Percentiles rank a stretch among this genome's conserved stretches.
phyloP scores from a whole-genome alignment of 768 basidiomycete species.

The Leucosporidium creatinivorum region DNA sequence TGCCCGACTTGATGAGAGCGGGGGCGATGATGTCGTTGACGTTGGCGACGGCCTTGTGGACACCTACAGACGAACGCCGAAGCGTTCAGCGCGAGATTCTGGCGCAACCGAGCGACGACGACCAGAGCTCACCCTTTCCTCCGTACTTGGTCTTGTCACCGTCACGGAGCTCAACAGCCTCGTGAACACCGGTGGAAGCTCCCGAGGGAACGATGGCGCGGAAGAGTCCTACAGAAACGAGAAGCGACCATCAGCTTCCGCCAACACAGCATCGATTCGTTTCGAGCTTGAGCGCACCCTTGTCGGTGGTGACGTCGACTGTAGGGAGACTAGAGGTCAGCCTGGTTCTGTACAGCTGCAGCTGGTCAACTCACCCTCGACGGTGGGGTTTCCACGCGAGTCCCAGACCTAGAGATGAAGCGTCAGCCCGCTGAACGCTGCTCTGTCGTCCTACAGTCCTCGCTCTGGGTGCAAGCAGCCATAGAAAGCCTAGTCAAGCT shows the following conservation, averaged over 20 bases:
- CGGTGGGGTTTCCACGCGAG: conserved; percentile 84
- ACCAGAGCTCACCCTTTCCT: conserved; percentile 68
- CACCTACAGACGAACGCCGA: conserved; percentile 52
- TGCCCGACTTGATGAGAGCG: conserved; percentile 70
- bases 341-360: too few relatives aligned
- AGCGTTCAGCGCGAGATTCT: background rate
- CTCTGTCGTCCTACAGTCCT: background rate
- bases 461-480: background rate
- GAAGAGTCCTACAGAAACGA: conserved; percentile 68
- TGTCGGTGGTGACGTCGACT: conserved; percentile 37
- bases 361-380: conserved; percentile 26
- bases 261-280: background rate
- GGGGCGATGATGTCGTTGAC: conserved; percentile 88
- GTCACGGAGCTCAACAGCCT: conserved; percentile 98
- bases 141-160: conserved; percentile 85
- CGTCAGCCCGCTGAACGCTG: too few relatives aligned
- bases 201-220: conserved; percentile 94
- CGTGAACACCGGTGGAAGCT: conserved; percentile 95
- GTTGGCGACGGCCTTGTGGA: conserved; percentile 84
- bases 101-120: background rate
- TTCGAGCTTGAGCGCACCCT: conserved; percentile 27
- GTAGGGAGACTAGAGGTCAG: conserved; percentile 1
- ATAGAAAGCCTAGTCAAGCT: background rate
- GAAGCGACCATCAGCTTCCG: background rate
- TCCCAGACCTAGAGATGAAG: conserved; percentile 77